A percentile compares a stretch with the other conserved stretches of the same genome.
These are phyloP conservation scores for Nemania serpens DNA, from an alignment of 2,329 filamentous ascomycete species.

Conservation along the genomic window DNA sequence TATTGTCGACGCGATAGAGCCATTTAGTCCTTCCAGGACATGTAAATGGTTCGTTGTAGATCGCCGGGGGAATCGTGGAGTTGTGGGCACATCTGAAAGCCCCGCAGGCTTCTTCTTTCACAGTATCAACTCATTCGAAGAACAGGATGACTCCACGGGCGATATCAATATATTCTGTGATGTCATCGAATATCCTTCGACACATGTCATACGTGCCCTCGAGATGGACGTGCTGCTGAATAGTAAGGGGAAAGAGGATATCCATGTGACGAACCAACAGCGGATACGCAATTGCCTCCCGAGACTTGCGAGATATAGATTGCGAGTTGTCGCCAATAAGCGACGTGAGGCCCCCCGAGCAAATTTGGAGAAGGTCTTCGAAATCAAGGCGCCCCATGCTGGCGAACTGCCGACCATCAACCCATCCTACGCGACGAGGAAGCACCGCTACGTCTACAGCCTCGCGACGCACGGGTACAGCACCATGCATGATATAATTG, in stretches of 20 bases:
- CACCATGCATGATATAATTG: slow-evolving; percentile 64
- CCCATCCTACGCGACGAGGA: slow-evolving; percentile 54
- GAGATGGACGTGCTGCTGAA: slow-evolving; percentile 72
- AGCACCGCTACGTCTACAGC: slow-evolving; percentile 66
- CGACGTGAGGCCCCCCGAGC: background rate
- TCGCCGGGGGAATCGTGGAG: slow-evolving; percentile 61
- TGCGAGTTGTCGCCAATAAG: slow-evolving; percentile 41
- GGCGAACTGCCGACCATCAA: slow-evolving; percentile 73
- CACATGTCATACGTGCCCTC: slow-evolving; percentile 67
- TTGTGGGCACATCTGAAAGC: slow-evolving; percentile 71
- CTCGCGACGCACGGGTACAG: slow-evolving; percentile 60
- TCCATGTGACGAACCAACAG: slow-evolving; percentile 49
- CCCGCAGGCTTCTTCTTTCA: slow-evolving; percentile 80
- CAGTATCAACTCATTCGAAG: slow-evolving; percentile 76
- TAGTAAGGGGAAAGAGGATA: slow-evolving; percentile 50
- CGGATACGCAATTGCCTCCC: slow-evolving; percentile 44
- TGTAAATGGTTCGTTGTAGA: slow-evolving; percentile 79
- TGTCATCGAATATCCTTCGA: slow-evolving; percentile 64
- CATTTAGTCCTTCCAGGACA: slow-evolving; percentile 60
- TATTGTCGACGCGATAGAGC: slow-evolving; percentile 68
- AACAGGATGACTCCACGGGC: slow-evolving; percentile 47
- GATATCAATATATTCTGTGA: slow-evolving; percentile 66
- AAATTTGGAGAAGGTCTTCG: slow-evolving; percentile 42
- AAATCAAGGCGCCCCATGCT: slow-evolving; percentile 57
- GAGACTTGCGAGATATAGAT: slow-evolving; percentile 51